These are phyloP conservation scores for Aureobasidium sp. DNA, from an alignment of 2,329 filamentous ascomycete species.

Conservation along the genomic window DNA sequence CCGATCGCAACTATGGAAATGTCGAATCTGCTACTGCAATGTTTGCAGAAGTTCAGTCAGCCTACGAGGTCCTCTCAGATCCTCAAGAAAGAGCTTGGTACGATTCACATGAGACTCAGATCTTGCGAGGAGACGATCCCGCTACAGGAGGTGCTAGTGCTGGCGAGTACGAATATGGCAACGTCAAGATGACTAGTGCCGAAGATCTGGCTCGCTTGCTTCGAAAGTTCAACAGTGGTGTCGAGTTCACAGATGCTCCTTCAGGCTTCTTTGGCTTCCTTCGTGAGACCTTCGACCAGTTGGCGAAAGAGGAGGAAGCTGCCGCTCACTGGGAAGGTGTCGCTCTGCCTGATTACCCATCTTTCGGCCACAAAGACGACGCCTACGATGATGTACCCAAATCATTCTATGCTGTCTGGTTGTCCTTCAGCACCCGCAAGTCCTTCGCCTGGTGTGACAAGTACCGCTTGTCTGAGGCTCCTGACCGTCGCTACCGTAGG, in stretches of 20 bases:
- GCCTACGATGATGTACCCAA: constrained; percentile 78
- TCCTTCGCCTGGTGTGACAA: constrained; percentile 91
- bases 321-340: constrained; percentile 75
- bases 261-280: constrained; percentile 88
- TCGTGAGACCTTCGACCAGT: constrained; percentile 78
- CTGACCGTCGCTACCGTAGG: constrained; percentile 83
- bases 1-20: constrained; percentile 92
- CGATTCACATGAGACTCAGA: constrained; percentile 90
- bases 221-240: constrained; percentile 78
- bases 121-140: constrained; percentile 73
- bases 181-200: constrained; percentile 80
- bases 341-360: constrained; percentile 74
- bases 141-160: constrained; percentile 39
- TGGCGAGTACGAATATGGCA: constrained; percentile 67
- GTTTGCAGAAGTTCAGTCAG: constrained; percentile 93
- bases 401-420: constrained; percentile 85
- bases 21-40: constrained; percentile 83
- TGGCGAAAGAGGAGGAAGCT: constrained; percentile 82
- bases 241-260: constrained; percentile 83
- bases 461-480: constrained; percentile 85
- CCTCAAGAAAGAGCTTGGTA: constrained; percentile 98
- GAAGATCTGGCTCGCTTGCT: constrained; percentile 84
- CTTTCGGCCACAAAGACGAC: constrained; percentile 83
- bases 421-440: constrained; percentile 84
- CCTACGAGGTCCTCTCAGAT: constrained; percentile 97